Base-by-base conservation (phyloP, 139 green algal genomes). In the Micromonas commoda region DNA sequence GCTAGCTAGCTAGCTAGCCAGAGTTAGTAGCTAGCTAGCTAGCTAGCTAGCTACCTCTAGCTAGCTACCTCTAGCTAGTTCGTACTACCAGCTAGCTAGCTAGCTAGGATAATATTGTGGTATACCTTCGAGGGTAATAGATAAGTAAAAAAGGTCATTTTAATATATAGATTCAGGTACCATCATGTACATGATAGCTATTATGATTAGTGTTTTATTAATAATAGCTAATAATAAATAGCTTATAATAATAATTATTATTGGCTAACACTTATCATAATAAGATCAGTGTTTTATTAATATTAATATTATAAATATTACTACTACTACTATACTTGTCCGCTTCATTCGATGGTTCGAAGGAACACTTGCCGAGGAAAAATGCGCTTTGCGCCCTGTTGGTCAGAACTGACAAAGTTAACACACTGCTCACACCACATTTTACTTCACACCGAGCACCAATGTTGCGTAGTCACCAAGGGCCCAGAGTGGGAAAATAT, bases 401-500 rank as follows among this genome's bases (percentile, higher is more conserved):
- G 19, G 19, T 72, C 65, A 39, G 19, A 31, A n/a, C n/a, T 72
- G 29, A 37, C 29, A 19, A 20, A 72, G 20, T 33, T n/a, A n/a
- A n/a, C n/a, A n/a, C n/a, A 6, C 23, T 57, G 28, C 66, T 31
- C 6, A 32, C 9, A 16, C 6, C 61, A 32, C 61, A 68, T 35
- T 68, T 68, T 68, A 29, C 61, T 68, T 51, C 23, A 31, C 28
- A 24, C 32, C 24, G 69, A n/a, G 3, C 63, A 76, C 69, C 23
- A 64, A 51, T 13, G 23, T 35, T 33, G 23, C 20, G 88, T 97
- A 99, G 79, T 90, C 70, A 0, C 92, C 93, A 31, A 99, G 86
- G 0, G 95, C 95, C 95, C 95, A 99, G 66, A 98, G 91, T 24
- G 95, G 94, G 85, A 99, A 99, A 83, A 98, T 96, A 83, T 97